Evolutionary conservation across 805 yeast species (phyloP), one percentile per base, ranked within the genome.

Genomic region (Grigorovia jiainica): DNA sequence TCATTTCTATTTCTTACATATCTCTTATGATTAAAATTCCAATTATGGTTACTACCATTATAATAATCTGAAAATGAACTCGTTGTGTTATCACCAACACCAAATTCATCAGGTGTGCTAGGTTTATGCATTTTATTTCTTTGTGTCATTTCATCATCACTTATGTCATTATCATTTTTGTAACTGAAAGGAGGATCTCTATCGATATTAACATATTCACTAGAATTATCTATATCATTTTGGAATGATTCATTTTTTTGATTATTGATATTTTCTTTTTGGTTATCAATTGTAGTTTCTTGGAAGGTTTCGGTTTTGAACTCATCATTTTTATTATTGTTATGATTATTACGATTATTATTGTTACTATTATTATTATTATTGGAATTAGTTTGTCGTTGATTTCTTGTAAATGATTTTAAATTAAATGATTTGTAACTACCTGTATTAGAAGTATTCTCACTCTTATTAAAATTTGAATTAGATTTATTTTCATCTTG

Each of bases 381-480:
- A 27, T 27, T 10, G 11, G 11, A 4, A 27, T 27, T 13, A 13
- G 5, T 25, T 13, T 16, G n/a, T 21, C 31, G 36, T 42, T 38
- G 34, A 21, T 19, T 27, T 30, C 39, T 42, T 43, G 37, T 54
- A 25, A 57, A 58, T 31, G 54, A 48, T 31, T 58, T 58, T 37
- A 58, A 39, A 36, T 57, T 58, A 37, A 58, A 58, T 4, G 58
- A 49, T 37, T 53, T 57, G 30, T 51, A 50, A 5, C 46, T 49
- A 2, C 57, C 50, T 11, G 48, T 53, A 24, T 43, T 47, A 6
- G 47, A 31, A 6, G n/a, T 33, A 18, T 33, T 13, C 3, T 24
- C n/a, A 18, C 38, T 34, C 16, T 29, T 34, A 11, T 25, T 15
- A 13, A 29, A 2, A 5, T 30, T 29, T 10, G 20, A 16, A 24